A percentile compares a stretch with the other conserved stretches of the same genome.
phyloP scores from a whole-genome alignment of 2,329 filamentous ascomycete genomes.

The Cadophora malorum region DNA sequence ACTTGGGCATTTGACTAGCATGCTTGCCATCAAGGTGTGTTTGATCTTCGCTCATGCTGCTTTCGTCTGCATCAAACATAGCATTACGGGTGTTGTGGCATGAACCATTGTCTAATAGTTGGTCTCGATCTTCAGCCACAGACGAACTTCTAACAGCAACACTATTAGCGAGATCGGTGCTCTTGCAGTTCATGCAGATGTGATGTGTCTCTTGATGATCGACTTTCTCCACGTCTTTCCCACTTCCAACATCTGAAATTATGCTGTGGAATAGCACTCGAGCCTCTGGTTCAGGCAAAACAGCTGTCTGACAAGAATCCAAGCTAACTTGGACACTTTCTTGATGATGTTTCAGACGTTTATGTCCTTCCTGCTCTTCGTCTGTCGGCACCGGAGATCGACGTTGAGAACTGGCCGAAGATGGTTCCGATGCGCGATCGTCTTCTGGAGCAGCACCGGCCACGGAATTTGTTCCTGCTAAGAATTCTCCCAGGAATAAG shows the following conservation, averaged over 20 bases:
- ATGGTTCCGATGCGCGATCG: too few relatives aligned
- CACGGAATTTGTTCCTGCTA: neutral
- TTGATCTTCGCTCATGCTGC: neutral
- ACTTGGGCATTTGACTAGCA: neutral
- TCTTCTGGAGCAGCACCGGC: neutral
- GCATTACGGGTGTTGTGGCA: too few relatives aligned
- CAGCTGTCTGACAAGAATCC: neutral
- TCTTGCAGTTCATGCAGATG: neutral
- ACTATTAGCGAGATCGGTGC: neutral
- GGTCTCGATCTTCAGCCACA: neutral
- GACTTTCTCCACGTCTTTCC: neutral
- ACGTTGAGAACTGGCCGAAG: neutral
- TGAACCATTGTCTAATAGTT: neutral
- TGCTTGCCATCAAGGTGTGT: neutral
- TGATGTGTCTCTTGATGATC: neutral
- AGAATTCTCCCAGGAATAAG: constrained; percentile 2
- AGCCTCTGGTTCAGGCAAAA: neutral
- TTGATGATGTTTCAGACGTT: neutral
- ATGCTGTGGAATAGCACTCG: neutral
- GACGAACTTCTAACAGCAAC: neutral
- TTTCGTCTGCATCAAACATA: neutral
- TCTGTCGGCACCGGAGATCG: neutral
- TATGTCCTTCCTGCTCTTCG: neutral
- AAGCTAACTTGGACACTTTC: neutral
- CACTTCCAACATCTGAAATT: neutral